Evolutionary conservation across 768 basidiomycete genomes (phyloP).

Genomic region (Leccinellum rugosiceps): DNA sequence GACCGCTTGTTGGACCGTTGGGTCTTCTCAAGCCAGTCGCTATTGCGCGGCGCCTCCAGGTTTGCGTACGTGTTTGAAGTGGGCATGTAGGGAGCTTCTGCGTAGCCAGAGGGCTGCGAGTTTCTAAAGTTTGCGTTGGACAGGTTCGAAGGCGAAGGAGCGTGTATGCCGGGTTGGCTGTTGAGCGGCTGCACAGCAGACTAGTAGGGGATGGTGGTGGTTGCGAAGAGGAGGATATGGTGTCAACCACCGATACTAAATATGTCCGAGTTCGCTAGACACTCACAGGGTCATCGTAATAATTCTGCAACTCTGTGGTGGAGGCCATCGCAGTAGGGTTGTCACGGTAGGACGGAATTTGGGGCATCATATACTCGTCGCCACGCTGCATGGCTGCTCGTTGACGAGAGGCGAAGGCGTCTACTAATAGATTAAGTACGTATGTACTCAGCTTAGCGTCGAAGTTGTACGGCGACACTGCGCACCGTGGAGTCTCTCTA

Average conservation of each 20-base stretch:
- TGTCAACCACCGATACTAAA: background rate
- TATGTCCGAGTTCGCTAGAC: constrained; percentile 3
- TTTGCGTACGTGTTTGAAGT: constrained; percentile 31
- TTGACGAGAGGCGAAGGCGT: background rate
- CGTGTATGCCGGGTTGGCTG: constrained; percentile 34
- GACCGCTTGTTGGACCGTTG: constrained; percentile 38
- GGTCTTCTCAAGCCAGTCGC: constrained; percentile 40
- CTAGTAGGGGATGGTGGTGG: background rate
- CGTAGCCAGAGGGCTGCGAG: constrained; percentile 21
- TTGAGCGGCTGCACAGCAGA: constrained; percentile 33
- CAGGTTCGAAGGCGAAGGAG: constrained; percentile 31
- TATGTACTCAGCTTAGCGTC: background rate
- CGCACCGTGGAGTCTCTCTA: background rate
- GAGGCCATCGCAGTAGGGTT: constrained; percentile 3
- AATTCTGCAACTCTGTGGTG: constrained; percentile 27
- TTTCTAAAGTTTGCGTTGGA: constrained; percentile 24
- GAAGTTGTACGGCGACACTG: no score
- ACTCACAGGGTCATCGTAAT: constrained; percentile 29
- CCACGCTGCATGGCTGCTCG: constrained; percentile 17
- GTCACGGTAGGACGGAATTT: constrained; percentile 25
- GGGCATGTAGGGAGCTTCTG: constrained; percentile 25
- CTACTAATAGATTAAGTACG: background rate
- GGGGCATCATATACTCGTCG: constrained; percentile 26
- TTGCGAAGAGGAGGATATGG: background rate
- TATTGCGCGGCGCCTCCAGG: constrained; percentile 31